phyloP scores from a whole-genome alignment of 345 rosid species.

The Lepidium africanum region DNA sequence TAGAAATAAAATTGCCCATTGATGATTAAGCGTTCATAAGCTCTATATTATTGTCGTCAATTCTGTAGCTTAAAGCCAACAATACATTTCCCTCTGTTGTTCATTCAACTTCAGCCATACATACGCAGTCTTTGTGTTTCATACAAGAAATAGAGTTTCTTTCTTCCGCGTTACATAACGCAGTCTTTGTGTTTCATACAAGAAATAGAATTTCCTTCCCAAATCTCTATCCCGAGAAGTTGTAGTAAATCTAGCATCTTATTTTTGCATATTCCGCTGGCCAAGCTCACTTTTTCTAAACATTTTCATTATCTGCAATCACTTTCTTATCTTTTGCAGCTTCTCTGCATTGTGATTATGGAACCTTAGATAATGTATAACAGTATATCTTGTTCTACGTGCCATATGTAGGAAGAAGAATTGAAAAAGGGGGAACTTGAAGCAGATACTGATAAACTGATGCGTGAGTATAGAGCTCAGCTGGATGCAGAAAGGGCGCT shows the following conservation, averaged over 20 bases:
- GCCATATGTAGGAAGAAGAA: slow-evolving; percentile 73
- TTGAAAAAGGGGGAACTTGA: slow-evolving; percentile 77
- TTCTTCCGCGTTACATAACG: background rate
- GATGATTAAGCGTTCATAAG: background rate
- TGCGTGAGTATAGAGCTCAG: slow-evolving; percentile 97
- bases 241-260: background rate
- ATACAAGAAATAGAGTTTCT: background rate
- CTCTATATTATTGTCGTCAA: background rate
- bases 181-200: background rate
- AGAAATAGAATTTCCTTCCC: background rate
- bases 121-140: background rate
- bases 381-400: background rate
- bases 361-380: background rate
- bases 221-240: background rate
- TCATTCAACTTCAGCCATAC: background rate
- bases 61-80: background rate
- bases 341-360: slow-evolving; percentile 3
- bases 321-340: background rate
- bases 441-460: slow-evolving; percentile 89
- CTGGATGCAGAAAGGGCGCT: slow-evolving; percentile 91
- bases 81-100: background rate
- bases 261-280: background rate
- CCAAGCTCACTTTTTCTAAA: background rate
- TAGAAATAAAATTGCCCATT: background rate
- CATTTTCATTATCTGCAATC: background rate